Base-by-base conservation (phyloP, 805 yeast genomes). In the Pachysolen tannophilus region DNA sequence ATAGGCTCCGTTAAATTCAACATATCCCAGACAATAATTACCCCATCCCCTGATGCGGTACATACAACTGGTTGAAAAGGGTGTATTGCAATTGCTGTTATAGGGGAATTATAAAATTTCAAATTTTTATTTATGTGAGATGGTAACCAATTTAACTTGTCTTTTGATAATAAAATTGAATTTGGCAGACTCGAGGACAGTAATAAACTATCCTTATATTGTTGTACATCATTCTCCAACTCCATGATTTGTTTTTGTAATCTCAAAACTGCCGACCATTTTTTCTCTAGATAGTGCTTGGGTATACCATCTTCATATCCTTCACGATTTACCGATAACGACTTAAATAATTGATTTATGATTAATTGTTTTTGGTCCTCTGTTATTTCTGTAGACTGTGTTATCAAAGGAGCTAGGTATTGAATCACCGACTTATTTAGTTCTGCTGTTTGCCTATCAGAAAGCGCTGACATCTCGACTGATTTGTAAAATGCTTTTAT, bases 231-330 rank as follows among this genome's bases (percentile, higher is more conserved):
- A 14, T 67, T 57, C 48, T 88, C 95, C 29, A 86, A 56, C 34
- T 79, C 90, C 38, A 80, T 60, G 28, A 80, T 78, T 47, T 74
- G 70, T 42, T 77, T 72, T 56, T 90, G 96, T 20, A 90, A 63
- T 30, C 95, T 63, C 21, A 85, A 66, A 4, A 88, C 90, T 0
- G 94, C 78, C 1, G 80, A 67, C 97, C 97, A 88, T 59, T 87
- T 88, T 56, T 79, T 81, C 45, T 81, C 85, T 26, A 85, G 42
- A 31, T 49, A 57, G 25, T 50, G 3, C 41, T 39, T 1, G 65
- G 63, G 5, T 55, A 45, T 6, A 45, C 30, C 3, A 11, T 28
- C 20, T n/a, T 24, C 31, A 19, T 30, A 35, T 13, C 36, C 29
- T 5, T 37, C 8, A 24, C n/a, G 16, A 16, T 35, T 30, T 8